These are phyloP conservation scores for Penicillium ucsense DNA, from an alignment of 495 filamentous ascomycete species.

Conservation along the genomic window DNA sequence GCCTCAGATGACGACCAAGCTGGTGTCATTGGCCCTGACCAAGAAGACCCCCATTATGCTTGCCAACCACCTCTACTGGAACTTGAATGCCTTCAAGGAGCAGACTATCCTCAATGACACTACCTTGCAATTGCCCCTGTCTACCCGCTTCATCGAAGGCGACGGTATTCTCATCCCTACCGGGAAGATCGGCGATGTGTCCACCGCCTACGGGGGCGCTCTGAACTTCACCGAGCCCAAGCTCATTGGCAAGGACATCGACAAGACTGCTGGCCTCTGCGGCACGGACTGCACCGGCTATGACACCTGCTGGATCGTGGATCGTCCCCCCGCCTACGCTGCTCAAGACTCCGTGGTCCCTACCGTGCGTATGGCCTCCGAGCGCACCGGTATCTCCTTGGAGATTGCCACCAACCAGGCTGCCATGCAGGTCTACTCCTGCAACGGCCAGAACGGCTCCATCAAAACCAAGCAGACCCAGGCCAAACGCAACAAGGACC, in stretches of 20 bases:
- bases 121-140: slow-evolving; percentile 60
- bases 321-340: slow-evolving; percentile 56
- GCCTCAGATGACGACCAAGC: slow-evolving; percentile 36
- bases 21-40: slow-evolving; percentile 61
- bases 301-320: slow-evolving; percentile 63
- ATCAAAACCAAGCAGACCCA: slow-evolving; percentile 44
- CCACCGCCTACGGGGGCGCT: slow-evolving; percentile 46
- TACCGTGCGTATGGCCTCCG: slow-evolving; percentile 48
- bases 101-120: slow-evolving; percentile 60
- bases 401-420: slow-evolving; percentile 68
- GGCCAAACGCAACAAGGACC: slow-evolving; percentile 35
- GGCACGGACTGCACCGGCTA: slow-evolving; percentile 69
- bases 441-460: slow-evolving; percentile 61
- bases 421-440: slow-evolving; percentile 70
- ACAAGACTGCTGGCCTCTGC: slow-evolving; percentile 51
- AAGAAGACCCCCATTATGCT: slow-evolving; percentile 79
- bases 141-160: slow-evolving; percentile 56
- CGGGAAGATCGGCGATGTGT: slow-evolving; percentile 57
- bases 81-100: slow-evolving; percentile 72
- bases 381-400: slow-evolving; percentile 56
- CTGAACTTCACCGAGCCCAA: slow-evolving; percentile 76
- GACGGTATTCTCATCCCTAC: slow-evolving; percentile 73
- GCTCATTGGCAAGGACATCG: slow-evolving; percentile 60
- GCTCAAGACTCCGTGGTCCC: slow-evolving; percentile 50
- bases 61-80: slow-evolving; percentile 78